Base-by-base conservation (phyloP, 331 rosid species). In the Pyracantha coccinea region DNA sequence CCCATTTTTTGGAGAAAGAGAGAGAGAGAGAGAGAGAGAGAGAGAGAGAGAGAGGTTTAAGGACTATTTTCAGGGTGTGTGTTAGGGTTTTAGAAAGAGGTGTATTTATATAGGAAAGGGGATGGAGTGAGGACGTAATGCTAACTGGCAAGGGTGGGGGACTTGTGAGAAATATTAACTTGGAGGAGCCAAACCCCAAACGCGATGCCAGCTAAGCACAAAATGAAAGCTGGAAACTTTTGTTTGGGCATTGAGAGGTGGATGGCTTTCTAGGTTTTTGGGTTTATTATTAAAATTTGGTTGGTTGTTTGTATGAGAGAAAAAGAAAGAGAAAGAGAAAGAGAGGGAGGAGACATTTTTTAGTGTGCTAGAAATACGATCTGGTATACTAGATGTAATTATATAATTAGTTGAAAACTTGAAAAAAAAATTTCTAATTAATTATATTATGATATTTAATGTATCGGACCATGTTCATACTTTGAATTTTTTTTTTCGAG, bases 161-260 rank as follows among this genome's bases (percentile, higher is more conserved):
- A 86, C 91, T 86, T 89, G 91, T 86, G 87, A 83, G 80, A 76
- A 75, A 68, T 76, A 31, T 72, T 55, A 25, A 76, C 63, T 52
- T 73, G n/a, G 69, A 28, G 77, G 60, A 72, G 82, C 29, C 38
- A 68, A 68, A 63, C 23, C 64, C 72, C 24, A 69, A 64, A 81
- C 90, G 84, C 83, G 82, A 86, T 79, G 93, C 84, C 97, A 91
- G 92, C 94, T 69, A 79, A 68, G 85, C 83, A 35, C 33, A 61
- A 53, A 61, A 72, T 78, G 86, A 82, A 83, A 88, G 94, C 94
- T 87, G 90, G 88, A 83, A 75, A 29, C 85, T 80, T 88, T 88
- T 91, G 86, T 89, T 85, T 85, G 83, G 81, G 80, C 78, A 79
- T 79, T 52, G 57, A 52, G 50, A 69, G 78, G 79, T 23, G 67